Evolutionary conservation across 2,329 filamentous ascomycete genomes (phyloP).

Genomic region (Calonectria henricotiae): DNA sequence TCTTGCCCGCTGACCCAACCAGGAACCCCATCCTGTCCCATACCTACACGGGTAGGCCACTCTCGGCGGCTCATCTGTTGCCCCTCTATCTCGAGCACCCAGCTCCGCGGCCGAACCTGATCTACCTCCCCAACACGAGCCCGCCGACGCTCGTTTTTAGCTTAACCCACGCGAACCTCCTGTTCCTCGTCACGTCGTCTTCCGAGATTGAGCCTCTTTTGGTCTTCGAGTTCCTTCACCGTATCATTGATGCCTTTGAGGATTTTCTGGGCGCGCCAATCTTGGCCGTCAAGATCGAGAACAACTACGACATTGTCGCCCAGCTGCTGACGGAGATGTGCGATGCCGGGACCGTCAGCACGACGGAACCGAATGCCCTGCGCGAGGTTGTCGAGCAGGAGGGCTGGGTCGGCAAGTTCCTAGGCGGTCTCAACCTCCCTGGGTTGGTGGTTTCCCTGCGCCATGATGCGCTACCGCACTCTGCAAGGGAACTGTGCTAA

Average conservation of each 20-base stretch:
- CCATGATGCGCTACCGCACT: neutral
- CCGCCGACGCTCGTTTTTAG: slow-evolving; percentile 93
- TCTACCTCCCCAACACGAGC: slow-evolving; percentile 86
- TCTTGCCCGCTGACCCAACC: slow-evolving; percentile 48
- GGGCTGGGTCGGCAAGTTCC: slow-evolving; percentile 88
- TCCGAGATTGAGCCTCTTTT: slow-evolving; percentile 91
- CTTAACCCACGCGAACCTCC: slow-evolving; percentile 87
- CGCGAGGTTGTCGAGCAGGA: slow-evolving; percentile 94
- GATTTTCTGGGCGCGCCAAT: slow-evolving; percentile 94
- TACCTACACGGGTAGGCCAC: slow-evolving; percentile 86
- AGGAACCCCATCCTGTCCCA: slow-evolving; percentile 92
- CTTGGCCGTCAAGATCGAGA: slow-evolving; percentile 88
- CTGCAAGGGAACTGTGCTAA: slow-evolving; percentile 34
- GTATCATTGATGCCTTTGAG: slow-evolving; percentile 92
- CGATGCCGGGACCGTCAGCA: slow-evolving; percentile 90
- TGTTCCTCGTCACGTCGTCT: slow-evolving; percentile 89
- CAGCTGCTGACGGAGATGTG: slow-evolving; percentile 97
- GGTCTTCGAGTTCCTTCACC: slow-evolving; percentile 94
- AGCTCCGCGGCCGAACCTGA: slow-evolving; percentile 85
- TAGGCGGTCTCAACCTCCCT: slow-evolving; percentile 90
- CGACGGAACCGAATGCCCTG: slow-evolving; percentile 93
- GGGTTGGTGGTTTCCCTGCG: slow-evolving; percentile 65
- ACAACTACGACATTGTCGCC: slow-evolving; percentile 92
- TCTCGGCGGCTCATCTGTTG: slow-evolving; percentile 82
- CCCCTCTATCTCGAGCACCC: slow-evolving; percentile 90